Evolutionary conservation across 164 flowering plant genomes (phyloP).

Genomic region (Aristolochia fimbriata): DNA sequence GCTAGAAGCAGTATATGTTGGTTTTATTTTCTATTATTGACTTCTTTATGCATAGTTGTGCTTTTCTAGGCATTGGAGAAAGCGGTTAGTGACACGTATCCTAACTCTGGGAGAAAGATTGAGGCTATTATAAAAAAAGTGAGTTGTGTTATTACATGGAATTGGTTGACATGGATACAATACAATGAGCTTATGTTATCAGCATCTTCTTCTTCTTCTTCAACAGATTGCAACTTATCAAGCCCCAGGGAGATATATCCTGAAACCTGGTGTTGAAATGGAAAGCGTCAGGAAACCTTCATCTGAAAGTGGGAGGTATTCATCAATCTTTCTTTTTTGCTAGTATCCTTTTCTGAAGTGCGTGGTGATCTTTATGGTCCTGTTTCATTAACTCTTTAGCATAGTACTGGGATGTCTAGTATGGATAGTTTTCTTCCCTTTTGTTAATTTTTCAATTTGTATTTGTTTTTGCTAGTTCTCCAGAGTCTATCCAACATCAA

Average conservation of each 20-base stretch:
- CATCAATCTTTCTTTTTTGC: neutral
- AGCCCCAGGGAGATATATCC: conserved; percentile 73
- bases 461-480: conserved; percentile 39
- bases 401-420: neutral
- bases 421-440: neutral
- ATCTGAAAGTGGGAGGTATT: conserved; percentile 68
- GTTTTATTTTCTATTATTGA: neutral
- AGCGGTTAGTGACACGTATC: conserved; percentile 61
- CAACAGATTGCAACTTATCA: conserved; percentile 76
- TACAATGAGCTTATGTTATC: conserved; percentile 5
- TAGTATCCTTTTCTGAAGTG: neutral
- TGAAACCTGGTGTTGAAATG: conserved; percentile 56
- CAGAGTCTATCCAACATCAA: conserved; percentile 35
- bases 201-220: conserved; percentile 21
- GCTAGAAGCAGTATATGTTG: no score
- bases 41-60: conserved; percentile 9
- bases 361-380: neutral
- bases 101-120: conserved; percentile 48
- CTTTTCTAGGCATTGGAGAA: conserved; percentile 61
- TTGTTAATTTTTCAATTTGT: neutral
- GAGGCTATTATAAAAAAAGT: conserved; percentile 70
- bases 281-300: conserved; percentile 52
- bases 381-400: neutral
- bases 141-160: conserved; percentile 16
- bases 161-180: conserved; percentile 2